These are phyloP conservation scores for Elsinoe australis DNA, from an alignment of 2,329 filamentous ascomycete genomes.

Conservation along the genomic window DNA sequence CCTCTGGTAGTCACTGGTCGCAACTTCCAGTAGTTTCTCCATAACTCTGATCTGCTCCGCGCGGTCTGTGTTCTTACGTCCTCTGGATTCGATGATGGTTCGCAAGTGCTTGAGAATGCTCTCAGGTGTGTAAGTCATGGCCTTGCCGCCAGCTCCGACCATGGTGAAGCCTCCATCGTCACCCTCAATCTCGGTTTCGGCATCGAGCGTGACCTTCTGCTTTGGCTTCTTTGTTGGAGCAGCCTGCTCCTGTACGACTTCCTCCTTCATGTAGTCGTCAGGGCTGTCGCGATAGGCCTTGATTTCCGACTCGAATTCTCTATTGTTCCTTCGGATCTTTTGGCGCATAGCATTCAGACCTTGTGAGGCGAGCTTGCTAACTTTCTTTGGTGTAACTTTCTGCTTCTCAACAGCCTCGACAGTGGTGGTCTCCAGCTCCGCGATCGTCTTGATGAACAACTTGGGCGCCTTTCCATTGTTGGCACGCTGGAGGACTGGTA, in stretches of 20 bases:
- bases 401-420: slow-evolving; percentile 92
- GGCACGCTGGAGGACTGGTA: slow-evolving; percentile 41
- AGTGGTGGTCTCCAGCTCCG: slow-evolving; percentile 89
- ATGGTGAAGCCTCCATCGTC: slow-evolving; percentile 84
- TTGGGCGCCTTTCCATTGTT: slow-evolving; percentile 74
- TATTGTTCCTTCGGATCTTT: slow-evolving; percentile 97
- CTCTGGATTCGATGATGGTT: slow-evolving; percentile 86
- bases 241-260: slow-evolving; percentile 62
- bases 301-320: slow-evolving; percentile 82
- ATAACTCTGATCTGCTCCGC: slow-evolving; percentile 91
- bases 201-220: slow-evolving; percentile 43
- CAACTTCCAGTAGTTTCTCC: slow-evolving; percentile 90
- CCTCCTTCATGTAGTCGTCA: slow-evolving; percentile 78
- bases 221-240: slow-evolving; percentile 44
- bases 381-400: slow-evolving; percentile 94
- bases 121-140: slow-evolving; percentile 87
- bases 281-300: slow-evolving; percentile 80
- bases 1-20: slow-evolving; percentile 83
- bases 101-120: slow-evolving; percentile 97
- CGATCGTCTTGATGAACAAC: slow-evolving; percentile 83
- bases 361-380: slow-evolving; percentile 92
- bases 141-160: slow-evolving; percentile 81
- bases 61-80: slow-evolving; percentile 98
- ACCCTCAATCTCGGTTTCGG: slow-evolving; percentile 45
- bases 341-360: slow-evolving; percentile 96